Conservation (phyloP, 441 rosid genomes). For the Populus hybrid region DNA sequence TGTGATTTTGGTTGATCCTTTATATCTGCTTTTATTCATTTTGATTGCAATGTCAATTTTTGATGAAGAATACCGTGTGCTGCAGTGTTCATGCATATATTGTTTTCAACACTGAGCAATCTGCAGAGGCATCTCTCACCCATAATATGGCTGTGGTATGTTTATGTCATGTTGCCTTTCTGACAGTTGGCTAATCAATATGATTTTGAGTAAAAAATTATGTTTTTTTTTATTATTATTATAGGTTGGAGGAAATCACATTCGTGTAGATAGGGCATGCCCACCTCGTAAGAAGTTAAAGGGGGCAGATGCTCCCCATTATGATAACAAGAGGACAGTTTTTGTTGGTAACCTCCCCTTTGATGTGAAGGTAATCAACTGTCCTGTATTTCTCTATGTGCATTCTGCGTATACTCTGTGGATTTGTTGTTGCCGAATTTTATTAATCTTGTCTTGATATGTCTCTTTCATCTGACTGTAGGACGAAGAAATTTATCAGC, state of each 20-base stretch:
- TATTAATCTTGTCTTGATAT: not conserved
- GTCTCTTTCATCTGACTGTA: slow-evolving; percentile 22
- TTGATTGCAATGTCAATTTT: not conserved
- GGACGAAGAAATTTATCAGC: slow-evolving; percentile 94
- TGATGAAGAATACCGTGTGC: slow-evolving; percentile 1
- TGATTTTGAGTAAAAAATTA: not conserved
- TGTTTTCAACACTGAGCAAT: slow-evolving; percentile 77
- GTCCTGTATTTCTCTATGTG: not conserved
- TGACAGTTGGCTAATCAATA: not conserved
- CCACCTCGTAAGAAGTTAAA: slow-evolving; percentile 92
- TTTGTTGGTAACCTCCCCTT: slow-evolving; percentile 93
- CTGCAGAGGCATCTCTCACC: slow-evolving; percentile 75
- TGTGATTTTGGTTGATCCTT: not conserved
- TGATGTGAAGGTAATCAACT: slow-evolving; percentile 74
- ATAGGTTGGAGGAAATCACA: slow-evolving; percentile 44
- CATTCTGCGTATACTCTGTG: not conserved
- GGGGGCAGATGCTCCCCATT: slow-evolving; percentile 48
- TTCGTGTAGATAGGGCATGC: slow-evolving; percentile 96
- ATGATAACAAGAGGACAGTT: slow-evolving; percentile 81
- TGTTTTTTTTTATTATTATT: slow-evolving; percentile 1
- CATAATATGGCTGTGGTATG: slow-evolving; percentile 86
- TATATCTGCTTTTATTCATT: not conserved
- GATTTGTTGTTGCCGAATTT: slow-evolving; percentile 2
- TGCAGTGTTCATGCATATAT: slow-evolving; percentile 91
- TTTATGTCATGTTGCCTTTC: slow-evolving; percentile 11